Conservation (phyloP, 164 flowering plant species). For the Litsea cubeba region DNA sequence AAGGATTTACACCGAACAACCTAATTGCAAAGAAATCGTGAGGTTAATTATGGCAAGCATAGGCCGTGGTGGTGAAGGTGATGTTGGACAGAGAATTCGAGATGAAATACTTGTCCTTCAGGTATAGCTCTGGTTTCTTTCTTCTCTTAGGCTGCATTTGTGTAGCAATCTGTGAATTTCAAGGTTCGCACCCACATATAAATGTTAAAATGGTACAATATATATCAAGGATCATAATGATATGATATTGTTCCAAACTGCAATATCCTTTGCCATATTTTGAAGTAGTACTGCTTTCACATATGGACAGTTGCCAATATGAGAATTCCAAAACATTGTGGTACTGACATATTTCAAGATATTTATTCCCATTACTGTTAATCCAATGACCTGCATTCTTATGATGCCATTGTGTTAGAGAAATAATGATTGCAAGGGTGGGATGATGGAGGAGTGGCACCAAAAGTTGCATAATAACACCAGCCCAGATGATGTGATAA, state of each 20-base stretch:
- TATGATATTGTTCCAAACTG: background rate
- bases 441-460: conserved; percentile 39
- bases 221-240: background rate
- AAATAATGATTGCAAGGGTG: conserved; percentile 32
- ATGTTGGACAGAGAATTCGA: conserved; percentile 29
- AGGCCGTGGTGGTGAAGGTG: conserved; percentile 33
- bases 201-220: no score
- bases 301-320: background rate
- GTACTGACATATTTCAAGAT: no score
- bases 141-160: background rate
- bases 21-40: conserved; percentile 19
- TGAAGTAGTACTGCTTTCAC: background rate
- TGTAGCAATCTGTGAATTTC: background rate
- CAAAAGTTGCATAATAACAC: conserved; percentile 31
- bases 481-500: conserved; percentile 30
- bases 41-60: conserved; percentile 23
- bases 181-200: background rate
- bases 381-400: background rate
- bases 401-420: conserved; percentile 16
- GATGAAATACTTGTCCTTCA: conserved; percentile 30
- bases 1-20: conserved; percentile 21
- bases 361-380: background rate
- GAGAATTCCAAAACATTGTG: background rate
- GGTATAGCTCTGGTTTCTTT: conserved; percentile 11
- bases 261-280: background rate